Base-by-base conservation (phyloP, 495 filamentous ascomycete genomes). In the Oleoguttula mirabilis region DNA sequence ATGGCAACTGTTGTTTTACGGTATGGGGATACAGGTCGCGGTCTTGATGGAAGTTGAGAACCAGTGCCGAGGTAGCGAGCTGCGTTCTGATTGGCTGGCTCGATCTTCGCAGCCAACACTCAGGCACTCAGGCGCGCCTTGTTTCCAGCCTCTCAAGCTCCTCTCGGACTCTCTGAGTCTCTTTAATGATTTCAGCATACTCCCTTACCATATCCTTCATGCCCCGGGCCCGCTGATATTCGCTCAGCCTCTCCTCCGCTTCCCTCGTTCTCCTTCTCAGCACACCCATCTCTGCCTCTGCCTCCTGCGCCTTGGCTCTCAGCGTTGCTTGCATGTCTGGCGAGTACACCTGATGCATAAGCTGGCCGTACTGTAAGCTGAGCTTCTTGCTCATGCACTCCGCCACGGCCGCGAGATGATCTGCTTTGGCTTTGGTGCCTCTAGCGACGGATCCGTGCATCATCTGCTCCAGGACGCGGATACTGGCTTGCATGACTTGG, bases 401-500 rank as follows among this genome's bases (percentile, higher is more conserved):
- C 5, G 79, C 78, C 24, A 71, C 68, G n/a, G 70, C 62, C 28
- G 73, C 71, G 22, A 85, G 62, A 38, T 72, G 71, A 41, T 75
- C 73, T 1, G 69, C 66, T 48, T 67, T 65, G 0, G 73, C 66
- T 45, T 65, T 71, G 12, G 66, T 65, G 37, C 61, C 61, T 4
- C 79, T 65, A 5, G 80, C 70, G 2, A 83, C 49, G 3, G 69
- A 59, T 28, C 81, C 81, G 60, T 86, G 79, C 50, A 81, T 82
- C 7, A 61, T 67, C 34, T 70, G 65, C 51, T 80, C 76, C 4
- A 80, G 59, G 10, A 55, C 51, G 36, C 49, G 52, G 37, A 64
- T 61, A 15, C 36, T 36, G 25, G 50, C 27, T 28, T 56, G 47
- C 1, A 57, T 47, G 27, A 60, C 24, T 15, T 47, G 11, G 17